Conservation (phyloP, 306 rosid species). For the Leucaena leucocephala region DNA sequence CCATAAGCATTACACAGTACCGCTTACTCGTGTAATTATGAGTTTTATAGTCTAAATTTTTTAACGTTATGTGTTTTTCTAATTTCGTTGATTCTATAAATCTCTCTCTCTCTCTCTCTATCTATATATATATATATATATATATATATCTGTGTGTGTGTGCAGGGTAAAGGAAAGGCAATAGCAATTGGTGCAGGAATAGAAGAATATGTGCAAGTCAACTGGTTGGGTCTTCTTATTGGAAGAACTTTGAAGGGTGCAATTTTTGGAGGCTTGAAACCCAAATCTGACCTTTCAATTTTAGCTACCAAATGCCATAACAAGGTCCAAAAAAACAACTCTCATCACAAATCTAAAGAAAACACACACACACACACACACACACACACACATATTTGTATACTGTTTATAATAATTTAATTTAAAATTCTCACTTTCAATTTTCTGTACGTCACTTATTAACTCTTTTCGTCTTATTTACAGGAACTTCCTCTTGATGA, state of each 20-base stretch:
- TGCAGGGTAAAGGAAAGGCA: conserved; percentile 49
- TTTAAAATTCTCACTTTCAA: not conserved
- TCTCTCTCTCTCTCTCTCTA: too few species aligned
- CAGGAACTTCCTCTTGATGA: conserved; percentile 56
- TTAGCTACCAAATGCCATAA: conserved; percentile 41
- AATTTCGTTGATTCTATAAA: too few species aligned
- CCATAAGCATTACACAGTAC: too few species aligned
- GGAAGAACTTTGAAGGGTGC: conserved; percentile 56
- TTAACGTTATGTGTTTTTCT: too few species aligned
- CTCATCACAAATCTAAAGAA: not conserved
- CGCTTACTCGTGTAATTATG: too few species aligned
- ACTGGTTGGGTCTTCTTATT: conserved; percentile 11
- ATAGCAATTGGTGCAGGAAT: conserved; percentile 40
- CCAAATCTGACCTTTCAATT: conserved; percentile 50
- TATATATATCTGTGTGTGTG: not conserved
- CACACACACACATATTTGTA: not conserved
- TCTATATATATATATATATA: not conserved
- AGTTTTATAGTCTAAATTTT: too few species aligned
- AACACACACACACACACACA: too few species aligned
- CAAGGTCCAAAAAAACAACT: conserved; percentile 34
- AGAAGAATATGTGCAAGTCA: conserved; percentile 28
- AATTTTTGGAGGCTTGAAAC: conserved; percentile 52
- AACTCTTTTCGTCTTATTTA: not conserved
- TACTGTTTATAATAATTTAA: not conserved
- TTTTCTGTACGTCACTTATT: too few species aligned